Percentiles rank a stretch among this genome's conserved stretches.
Conservation (phyloP, 345 rosid species). For the Raphanus sativus region DNA sequence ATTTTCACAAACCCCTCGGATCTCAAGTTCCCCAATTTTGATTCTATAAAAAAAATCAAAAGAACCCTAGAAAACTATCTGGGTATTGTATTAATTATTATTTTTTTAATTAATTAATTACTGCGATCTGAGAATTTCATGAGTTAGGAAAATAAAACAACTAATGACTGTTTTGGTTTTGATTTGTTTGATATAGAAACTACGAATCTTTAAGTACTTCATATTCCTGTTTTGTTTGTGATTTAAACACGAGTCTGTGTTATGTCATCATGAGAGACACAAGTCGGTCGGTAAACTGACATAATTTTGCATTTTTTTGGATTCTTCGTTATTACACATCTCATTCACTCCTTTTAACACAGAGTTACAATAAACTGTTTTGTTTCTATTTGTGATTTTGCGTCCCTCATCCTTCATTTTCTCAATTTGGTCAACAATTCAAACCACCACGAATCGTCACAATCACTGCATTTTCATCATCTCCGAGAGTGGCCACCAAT, state of each 20-base stretch:
- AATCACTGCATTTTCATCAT: slow-evolving; percentile 12
- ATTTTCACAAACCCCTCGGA: not conserved
- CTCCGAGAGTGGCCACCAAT: not conserved
- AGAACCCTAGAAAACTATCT: too few species aligned
- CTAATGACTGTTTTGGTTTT: too few species aligned
- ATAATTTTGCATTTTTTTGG: slow-evolving; percentile 16
- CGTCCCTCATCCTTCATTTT: too few species aligned
- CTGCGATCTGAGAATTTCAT: too few species aligned
- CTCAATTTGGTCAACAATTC: slow-evolving; percentile 36
- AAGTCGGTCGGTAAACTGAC: slow-evolving; percentile 38
- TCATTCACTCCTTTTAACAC: slow-evolving; percentile 4
- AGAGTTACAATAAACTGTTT: not conserved
- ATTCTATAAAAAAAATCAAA: too few species aligned
- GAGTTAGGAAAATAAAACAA: too few species aligned
- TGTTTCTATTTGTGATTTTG: not conserved
- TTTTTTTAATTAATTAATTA: too few species aligned
- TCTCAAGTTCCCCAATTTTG: too few species aligned
- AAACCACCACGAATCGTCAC: too few species aligned
- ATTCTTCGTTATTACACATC: slow-evolving; percentile 19
- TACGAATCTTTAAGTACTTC: too few species aligned
- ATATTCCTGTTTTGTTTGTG: not conserved
- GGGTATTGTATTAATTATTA: too few species aligned
- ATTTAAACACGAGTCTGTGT: slow-evolving; percentile 19
- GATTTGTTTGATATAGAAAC: too few species aligned
- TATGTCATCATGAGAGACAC: slow-evolving; percentile 37